Evolutionary conservation across 2,329 filamentous ascomycete genomes (phyloP).

Genomic region (Fusarium transvaalense): DNA sequence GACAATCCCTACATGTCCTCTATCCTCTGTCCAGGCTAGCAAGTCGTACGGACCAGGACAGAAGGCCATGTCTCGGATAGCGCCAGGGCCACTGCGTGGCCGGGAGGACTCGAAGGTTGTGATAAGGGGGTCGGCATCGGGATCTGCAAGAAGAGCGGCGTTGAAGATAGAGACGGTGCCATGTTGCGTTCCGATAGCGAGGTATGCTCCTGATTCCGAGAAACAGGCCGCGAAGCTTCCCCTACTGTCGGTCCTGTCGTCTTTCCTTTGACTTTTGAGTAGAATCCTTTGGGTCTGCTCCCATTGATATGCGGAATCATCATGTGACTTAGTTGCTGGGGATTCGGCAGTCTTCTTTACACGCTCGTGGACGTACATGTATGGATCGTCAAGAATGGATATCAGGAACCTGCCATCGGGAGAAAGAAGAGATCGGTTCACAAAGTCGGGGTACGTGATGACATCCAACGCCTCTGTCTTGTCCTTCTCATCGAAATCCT

Average conservation of each 20-base stretch:
- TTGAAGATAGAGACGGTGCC: constrained; percentile 83
- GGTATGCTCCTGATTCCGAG: constrained; percentile 76
- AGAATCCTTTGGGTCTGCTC: constrained; percentile 63
- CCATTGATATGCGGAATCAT: constrained; percentile 62
- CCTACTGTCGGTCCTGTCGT: constrained; percentile 67
- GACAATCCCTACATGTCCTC: constrained; percentile 78
- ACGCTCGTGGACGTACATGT: constrained; percentile 83
- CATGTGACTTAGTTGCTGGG: constrained; percentile 39
- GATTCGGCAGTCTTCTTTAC: constrained; percentile 53
- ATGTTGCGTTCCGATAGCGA: constrained; percentile 84
- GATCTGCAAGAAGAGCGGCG: constrained; percentile 60
- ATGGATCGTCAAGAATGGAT: constrained; percentile 88
- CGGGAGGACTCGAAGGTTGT: constrained; percentile 83
- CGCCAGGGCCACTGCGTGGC: constrained; percentile 76
- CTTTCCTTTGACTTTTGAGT: constrained; percentile 68
- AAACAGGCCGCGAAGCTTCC: constrained; percentile 85
- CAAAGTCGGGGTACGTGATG: constrained; percentile 82
- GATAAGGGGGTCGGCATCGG: constrained; percentile 71
- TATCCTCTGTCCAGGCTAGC: constrained; percentile 93
- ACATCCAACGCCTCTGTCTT: constrained; percentile 72
- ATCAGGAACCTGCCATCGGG: constrained; percentile 85
- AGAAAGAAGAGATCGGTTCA: constrained; percentile 95
- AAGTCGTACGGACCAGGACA: constrained; percentile 91
- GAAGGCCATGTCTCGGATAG: constrained; percentile 92
- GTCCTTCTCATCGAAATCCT: constrained; percentile 63